These are phyloP conservation scores for Alternaria triticimaculans DNA, from an alignment of 2,329 filamentous ascomycete species.

Conservation along the genomic window DNA sequence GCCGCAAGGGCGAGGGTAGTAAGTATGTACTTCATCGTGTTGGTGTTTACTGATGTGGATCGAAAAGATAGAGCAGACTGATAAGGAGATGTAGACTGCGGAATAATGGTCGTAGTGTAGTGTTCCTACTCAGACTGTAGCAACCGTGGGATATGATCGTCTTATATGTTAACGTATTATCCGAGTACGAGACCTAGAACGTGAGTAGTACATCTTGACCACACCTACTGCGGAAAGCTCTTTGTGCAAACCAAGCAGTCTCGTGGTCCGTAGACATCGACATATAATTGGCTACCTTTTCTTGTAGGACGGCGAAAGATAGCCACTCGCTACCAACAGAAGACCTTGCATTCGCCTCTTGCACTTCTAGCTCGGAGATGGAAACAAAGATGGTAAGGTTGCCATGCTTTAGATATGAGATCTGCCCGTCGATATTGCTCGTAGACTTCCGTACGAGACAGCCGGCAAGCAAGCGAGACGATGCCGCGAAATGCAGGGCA, in stretches of 20 bases:
- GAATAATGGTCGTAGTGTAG: not conserved
- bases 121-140: constrained; percentile 8
- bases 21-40: constrained; percentile 36
- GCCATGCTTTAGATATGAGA: constrained; percentile 23
- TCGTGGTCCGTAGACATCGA: constrained; percentile 18
- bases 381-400: constrained; percentile 24
- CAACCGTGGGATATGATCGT: constrained; percentile 22
- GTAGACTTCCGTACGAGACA: constrained; percentile 25
- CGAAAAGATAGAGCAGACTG: not conserved
- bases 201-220: constrained; percentile 16
- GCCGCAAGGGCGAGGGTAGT: constrained; percentile 32
- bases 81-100: not conserved
- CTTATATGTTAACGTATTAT: constrained; percentile 36
- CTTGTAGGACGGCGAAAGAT: constrained; percentile 20
- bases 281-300: constrained; percentile 19
- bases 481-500: constrained; percentile 13
- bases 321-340: constrained; percentile 24
- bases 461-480: constrained; percentile 12
- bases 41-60: not conserved
- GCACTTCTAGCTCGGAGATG: constrained; percentile 15
- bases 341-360: constrained; percentile 17
- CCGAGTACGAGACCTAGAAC: constrained; percentile 32
- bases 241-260: constrained; percentile 22
- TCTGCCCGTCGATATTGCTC: constrained; percentile 31
- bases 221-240: constrained; percentile 10